These are phyloP conservation scores for Sporothrix schenckii DNA, from an alignment of 2,329 filamentous ascomycete species.

Conservation along the genomic window DNA sequence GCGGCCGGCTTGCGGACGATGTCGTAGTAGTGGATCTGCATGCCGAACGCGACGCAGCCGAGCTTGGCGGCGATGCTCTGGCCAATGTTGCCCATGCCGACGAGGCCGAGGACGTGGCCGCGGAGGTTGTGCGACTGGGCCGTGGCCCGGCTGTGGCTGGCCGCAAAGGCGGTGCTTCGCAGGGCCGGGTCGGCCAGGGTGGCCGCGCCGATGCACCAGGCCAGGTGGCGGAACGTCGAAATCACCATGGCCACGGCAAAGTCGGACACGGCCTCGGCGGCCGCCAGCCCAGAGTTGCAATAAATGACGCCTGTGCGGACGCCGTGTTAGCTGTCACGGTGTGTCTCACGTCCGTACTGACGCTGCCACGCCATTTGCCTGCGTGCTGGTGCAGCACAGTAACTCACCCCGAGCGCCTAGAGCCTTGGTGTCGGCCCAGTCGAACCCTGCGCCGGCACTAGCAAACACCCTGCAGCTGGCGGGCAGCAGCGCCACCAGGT, in stretches of 20 bases:
- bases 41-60: conserved; percentile 54
- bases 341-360: background rate
- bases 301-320: conserved; percentile 61
- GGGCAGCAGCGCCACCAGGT: conserved; percentile 52
- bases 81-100: conserved; percentile 71
- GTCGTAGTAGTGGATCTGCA: conserved; percentile 68
- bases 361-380: background rate
- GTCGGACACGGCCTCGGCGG: conserved; percentile 73
- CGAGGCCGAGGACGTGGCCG: conserved; percentile 63
- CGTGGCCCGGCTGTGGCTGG: conserved; percentile 64
- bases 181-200: conserved; percentile 47
- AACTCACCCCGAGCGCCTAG: conserved; percentile 61
- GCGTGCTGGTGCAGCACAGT: background rate
- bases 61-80: conserved; percentile 63
- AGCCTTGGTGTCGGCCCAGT: conserved; percentile 66
- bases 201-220: conserved; percentile 61
- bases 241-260: conserved; percentile 70
- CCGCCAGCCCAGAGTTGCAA: conserved; percentile 72
- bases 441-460: conserved; percentile 66
- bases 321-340: background rate
- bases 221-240: conserved; percentile 67
- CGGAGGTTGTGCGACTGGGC: conserved; percentile 65
- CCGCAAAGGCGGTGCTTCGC: conserved; percentile 49
- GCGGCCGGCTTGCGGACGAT: conserved; percentile 52
- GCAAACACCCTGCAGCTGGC: conserved; percentile 62